Evolutionary conservation across 352 stramenopile species (phyloP).

Genomic region (Globisporangium uncinulatum): DNA sequence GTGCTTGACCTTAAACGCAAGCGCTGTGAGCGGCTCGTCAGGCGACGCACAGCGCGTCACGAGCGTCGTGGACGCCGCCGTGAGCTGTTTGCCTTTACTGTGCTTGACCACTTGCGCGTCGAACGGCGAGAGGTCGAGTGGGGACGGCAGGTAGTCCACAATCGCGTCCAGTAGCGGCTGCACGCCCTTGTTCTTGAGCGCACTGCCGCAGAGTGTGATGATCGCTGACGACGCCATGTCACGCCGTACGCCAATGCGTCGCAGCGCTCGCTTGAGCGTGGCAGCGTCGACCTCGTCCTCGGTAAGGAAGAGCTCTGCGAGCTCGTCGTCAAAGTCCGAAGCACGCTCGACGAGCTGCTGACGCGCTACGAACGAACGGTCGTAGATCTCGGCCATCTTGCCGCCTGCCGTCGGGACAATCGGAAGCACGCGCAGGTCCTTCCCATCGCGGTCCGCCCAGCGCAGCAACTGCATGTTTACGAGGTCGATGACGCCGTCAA

Average conservation of each 20-base stretch:
- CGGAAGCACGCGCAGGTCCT: conserved; percentile 43
- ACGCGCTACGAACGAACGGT: conserved; percentile 27
- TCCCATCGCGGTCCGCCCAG: conserved; percentile 55
- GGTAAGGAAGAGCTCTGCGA: conserved; percentile 71
- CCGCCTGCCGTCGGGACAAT: conserved; percentile 30
- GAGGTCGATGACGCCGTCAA: conserved; percentile 63
- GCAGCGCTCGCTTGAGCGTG: conserved; percentile 46
- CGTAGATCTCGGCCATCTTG: conserved; percentile 53
- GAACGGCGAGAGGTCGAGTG: conserved; percentile 80
- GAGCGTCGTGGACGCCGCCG: no score
- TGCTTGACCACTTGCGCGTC: conserved; percentile 36
- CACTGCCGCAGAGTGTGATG: conserved; percentile 57
- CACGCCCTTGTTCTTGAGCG: conserved; percentile 87
- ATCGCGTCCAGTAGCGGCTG: conserved; percentile 98
- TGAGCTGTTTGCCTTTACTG: conserved; percentile 28
- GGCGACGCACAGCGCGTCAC: conserved; percentile 31
- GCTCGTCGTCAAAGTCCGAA: conserved; percentile 65
- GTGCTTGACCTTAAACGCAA: conserved; percentile 80
- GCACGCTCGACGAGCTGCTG: conserved; percentile 58
- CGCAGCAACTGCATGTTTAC: conserved; percentile 65
- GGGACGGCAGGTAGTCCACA: conserved; percentile 96
- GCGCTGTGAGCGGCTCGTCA: conserved; percentile 43
- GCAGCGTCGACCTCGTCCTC: conserved; percentile 52
- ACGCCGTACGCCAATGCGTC: conserved; percentile 51
- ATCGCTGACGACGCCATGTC: conserved; percentile 36